Conservation (phyloP, 441 rosid species). For the Erodium chrysanthum region DNA sequence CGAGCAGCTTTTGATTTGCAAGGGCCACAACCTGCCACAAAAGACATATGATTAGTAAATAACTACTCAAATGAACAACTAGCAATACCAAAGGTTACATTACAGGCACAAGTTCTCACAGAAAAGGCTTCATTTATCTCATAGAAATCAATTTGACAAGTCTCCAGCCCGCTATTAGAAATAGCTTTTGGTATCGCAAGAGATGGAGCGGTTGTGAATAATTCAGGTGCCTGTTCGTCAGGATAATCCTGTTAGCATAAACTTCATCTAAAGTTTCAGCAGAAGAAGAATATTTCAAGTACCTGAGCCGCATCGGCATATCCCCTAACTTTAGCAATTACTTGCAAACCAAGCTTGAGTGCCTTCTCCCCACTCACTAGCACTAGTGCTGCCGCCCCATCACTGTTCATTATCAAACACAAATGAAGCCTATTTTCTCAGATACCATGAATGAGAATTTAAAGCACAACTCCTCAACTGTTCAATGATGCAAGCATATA, state of each 20-base stretch:
- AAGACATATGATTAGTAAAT: background rate
- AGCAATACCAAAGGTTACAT: background rate
- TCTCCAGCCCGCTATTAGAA: conserved; percentile 19
- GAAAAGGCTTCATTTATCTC: conserved; percentile 27
- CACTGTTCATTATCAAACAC: background rate
- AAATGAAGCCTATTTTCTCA: background rate
- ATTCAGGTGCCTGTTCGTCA: conserved; percentile 22
- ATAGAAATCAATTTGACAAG: conserved; percentile 24
- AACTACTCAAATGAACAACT: background rate
- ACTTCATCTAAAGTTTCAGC: background rate
- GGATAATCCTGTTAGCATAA: background rate
- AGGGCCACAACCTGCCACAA: conserved; percentile 5
- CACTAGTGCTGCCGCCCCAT: conserved; percentile 23
- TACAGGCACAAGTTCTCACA: conserved; percentile 7
- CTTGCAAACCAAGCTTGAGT: conserved; percentile 20
- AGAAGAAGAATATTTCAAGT: background rate
- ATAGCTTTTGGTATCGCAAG: conserved; percentile 26
- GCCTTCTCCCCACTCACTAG: conserved; percentile 26
- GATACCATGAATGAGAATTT: background rate
- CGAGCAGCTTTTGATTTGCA: conserved; percentile 5
- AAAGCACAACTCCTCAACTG: background rate
- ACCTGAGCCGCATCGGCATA: conserved; percentile 23
- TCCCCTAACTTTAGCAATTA: conserved; percentile 24
- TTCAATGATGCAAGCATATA: background rate
- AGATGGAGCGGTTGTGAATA: conserved; percentile 21